Conservation (phyloP, 2,329 filamentous ascomycete genomes). For the Aureobasidium sp. region DNA sequence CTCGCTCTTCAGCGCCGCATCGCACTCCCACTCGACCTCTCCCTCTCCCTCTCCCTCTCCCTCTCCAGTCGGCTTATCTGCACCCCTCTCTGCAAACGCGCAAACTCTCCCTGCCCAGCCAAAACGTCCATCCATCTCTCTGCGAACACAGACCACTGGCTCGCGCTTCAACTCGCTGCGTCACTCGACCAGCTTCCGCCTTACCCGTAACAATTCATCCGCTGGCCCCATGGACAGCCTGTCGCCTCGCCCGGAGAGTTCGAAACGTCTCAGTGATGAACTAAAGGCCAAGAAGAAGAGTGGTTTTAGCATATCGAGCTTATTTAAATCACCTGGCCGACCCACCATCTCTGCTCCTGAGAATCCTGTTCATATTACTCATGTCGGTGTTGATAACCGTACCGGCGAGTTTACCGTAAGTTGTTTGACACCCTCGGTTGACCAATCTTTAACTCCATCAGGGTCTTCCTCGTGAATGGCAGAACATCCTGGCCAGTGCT, state of each 20-base stretch:
- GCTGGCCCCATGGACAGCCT: slow-evolving; percentile 41
- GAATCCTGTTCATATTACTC: slow-evolving; percentile 95
- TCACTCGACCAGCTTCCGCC: slow-evolving; percentile 10
- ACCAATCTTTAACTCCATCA: slow-evolving; percentile 34
- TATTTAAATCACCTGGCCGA: slow-evolving; percentile 77
- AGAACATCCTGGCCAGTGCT: slow-evolving; percentile 87
- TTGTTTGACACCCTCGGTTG: background rate
- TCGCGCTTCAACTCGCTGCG: slow-evolving; percentile 12
- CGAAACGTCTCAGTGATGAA: slow-evolving; percentile 74
- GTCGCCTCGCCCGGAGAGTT: slow-evolving; percentile 36
- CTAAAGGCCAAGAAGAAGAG: slow-evolving; percentile 71
- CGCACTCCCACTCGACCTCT: slow-evolving; percentile 4
- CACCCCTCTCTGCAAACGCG: slow-evolving; percentile 13
- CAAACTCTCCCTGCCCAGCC: background rate
- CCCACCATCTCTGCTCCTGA: slow-evolving; percentile 95
- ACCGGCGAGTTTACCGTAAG: slow-evolving; percentile 93
- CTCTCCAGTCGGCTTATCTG: slow-evolving; percentile 4
- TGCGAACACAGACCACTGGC: slow-evolving; percentile 11
- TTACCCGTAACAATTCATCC: background rate
- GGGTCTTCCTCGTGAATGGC: slow-evolving; percentile 97
- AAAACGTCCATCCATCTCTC: slow-evolving; percentile 11
- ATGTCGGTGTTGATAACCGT: slow-evolving; percentile 93
- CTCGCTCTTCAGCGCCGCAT: slow-evolving; percentile 12
- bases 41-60: background rate
- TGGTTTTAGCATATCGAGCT: slow-evolving; percentile 78